Evolutionary conservation across 1,139 yeast species (phyloP).

Genomic region (Geotrichum europaeum): DNA sequence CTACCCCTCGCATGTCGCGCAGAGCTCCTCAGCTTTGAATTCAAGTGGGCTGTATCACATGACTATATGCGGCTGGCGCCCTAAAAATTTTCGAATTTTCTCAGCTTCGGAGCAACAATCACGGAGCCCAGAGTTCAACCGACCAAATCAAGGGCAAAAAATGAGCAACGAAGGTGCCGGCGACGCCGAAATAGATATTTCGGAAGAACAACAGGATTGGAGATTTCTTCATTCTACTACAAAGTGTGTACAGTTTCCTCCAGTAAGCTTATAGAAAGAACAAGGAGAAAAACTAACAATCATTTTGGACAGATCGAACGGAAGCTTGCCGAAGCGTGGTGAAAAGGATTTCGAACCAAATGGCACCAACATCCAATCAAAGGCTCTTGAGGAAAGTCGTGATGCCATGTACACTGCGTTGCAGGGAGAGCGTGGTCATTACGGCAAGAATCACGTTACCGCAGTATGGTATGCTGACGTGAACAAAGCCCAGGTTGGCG

Average conservation of each 20-base stretch:
- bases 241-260: conserved; percentile 16
- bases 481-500: conserved; percentile 44
- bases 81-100: background rate
- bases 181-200: conserved; percentile 35
- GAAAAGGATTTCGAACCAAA: conserved; percentile 87
- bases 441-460: conserved; percentile 33
- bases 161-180: background rate
- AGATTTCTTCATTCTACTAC: conserved; percentile 34
- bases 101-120: background rate
- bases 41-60: background rate
- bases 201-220: conserved; percentile 74
- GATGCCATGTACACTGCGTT: conserved; percentile 71
- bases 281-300: background rate
- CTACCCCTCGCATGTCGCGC: too few relatives aligned
- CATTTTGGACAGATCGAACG: conserved; percentile 27
- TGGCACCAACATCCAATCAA: conserved; percentile 57
- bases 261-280: background rate
- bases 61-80: background rate
- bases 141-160: background rate
- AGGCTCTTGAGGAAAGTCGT: conserved; percentile 50
- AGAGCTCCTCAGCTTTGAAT: background rate
- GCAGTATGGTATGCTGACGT: conserved; percentile 44
- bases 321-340: conserved; percentile 57
- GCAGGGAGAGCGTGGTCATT: conserved; percentile 52
- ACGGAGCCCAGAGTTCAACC: background rate